Base-by-base conservation (phyloP, 192 early-diverging fungal genomes). In the Umbelopsis vinacea region DNA sequence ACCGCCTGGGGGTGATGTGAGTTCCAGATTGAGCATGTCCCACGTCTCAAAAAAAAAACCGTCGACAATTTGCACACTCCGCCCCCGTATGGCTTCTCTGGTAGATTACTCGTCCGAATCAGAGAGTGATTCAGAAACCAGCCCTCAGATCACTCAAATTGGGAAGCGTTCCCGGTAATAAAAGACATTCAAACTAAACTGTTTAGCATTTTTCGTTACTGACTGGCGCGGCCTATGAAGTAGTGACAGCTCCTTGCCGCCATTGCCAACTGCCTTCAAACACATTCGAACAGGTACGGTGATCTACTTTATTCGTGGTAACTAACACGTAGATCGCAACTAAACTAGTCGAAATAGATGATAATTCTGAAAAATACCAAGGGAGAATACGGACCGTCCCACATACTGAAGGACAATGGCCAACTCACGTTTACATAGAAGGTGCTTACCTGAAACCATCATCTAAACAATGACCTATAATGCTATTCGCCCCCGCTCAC, bases 331-430 rank as follows among this genome's bases (percentile, higher is more conserved):
- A 63, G 2, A 37, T 37, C 29, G 7, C 11, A 17, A 63, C 57
- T 55, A 15, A 55, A 8, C 53, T 14, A 37, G 17, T 37, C 2
- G 12, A 37, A 35, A 17, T 50, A 63, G 57, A 63, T 63, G 57
- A 63, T 63, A 29, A 63, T 14, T 33, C 57, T 2, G 33, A 70
- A 53, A 52, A 55, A 14, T 67, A 73, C 66, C 68, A 80, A 54
- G 74, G 75, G 19, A 48, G 81, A 9, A 53, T 75, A 45, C 70
- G 83, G 52, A 53, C 73, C 22, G 73, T 52, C 5, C 82, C 82
- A 22, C 79, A 81, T 69, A 71, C 82, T 26, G 67, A 68, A 29
- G 80, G 83, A 12, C 79, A 81, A 70, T 85, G 82, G 82, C 70
- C 84, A 26, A 84, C 84, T 4, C 76, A 82, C 29, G 77, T 84